Evolutionary conservation across 2,329 filamentous ascomycete genomes (phyloP).

Genomic region (Ceratocystiopsis brevicomis): DNA sequence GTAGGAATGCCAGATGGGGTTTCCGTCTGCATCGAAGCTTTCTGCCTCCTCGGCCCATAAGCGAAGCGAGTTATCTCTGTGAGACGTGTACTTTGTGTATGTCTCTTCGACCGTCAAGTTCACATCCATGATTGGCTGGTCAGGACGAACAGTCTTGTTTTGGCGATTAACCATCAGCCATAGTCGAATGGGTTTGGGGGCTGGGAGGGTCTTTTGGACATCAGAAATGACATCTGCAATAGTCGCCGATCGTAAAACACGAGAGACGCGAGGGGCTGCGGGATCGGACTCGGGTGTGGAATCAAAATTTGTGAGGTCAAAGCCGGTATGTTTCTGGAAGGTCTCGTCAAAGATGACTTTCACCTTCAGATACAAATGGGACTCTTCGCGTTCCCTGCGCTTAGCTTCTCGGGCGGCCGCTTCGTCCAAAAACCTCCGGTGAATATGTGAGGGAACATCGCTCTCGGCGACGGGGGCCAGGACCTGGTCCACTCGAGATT

Average conservation of each 20-base stretch:
- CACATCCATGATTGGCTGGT: constrained; percentile 64
- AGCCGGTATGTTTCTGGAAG: constrained; percentile 64
- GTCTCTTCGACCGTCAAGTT: constrained; percentile 61
- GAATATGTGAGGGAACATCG: constrained; percentile 67
- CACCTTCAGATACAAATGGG: constrained; percentile 77
- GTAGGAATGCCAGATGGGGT: constrained; percentile 51
- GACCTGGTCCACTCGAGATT: constrained; percentile 66
- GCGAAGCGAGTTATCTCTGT: constrained; percentile 54
- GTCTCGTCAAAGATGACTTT: constrained; percentile 66
- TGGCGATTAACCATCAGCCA: constrained; percentile 99
- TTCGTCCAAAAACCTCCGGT: constrained; percentile 65
- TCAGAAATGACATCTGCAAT: constrained; percentile 22
- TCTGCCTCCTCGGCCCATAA: constrained; percentile 73
- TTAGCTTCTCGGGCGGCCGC: constrained; percentile 54
- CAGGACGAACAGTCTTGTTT: constrained; percentile 87
- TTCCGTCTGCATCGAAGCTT: constrained; percentile 46
- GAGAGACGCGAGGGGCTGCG: constrained; percentile 37
- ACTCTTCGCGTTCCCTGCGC: constrained; percentile 79
- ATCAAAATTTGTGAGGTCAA: constrained; percentile 61
- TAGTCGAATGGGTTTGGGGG: constrained; percentile 35
- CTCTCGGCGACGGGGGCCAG: constrained; percentile 56
- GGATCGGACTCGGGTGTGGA: constrained; percentile 34
- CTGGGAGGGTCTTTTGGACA: no score
- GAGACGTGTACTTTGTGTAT: constrained; percentile 27
- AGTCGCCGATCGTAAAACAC: constrained; percentile 22